A percentile compares a stretch with the other conserved stretches of the same genome.
These are phyloP conservation scores for Dryas drummondii DNA, from an alignment of 306 rosid species.

Conservation along the genomic window DNA sequence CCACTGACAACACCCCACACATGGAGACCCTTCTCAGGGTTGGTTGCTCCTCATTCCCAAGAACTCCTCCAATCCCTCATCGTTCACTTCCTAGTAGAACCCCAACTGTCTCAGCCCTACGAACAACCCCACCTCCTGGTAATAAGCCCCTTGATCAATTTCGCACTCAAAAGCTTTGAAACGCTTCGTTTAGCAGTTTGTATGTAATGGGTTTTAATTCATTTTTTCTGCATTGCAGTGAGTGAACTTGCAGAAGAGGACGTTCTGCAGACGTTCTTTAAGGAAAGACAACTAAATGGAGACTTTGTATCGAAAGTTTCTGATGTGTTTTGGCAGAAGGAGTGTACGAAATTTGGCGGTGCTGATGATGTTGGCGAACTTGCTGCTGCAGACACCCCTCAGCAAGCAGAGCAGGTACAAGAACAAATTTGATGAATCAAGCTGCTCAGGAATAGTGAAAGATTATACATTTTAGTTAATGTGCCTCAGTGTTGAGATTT, in stretches of 20 bases:
- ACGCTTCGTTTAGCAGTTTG: background rate
- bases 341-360: slow-evolving; percentile 35
- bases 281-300: slow-evolving; percentile 69
- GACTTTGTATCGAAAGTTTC: slow-evolving; percentile 76
- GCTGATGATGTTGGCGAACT: slow-evolving; percentile 30
- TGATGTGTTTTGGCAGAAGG: slow-evolving; percentile 76
- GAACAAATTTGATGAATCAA: background rate
- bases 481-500: background rate
- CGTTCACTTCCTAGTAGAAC: slow-evolving; percentile 29
- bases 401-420: slow-evolving; percentile 47
- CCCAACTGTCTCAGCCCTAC: slow-evolving; percentile 30
- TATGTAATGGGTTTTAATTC: background rate
- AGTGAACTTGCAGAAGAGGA: slow-evolving; percentile 60
- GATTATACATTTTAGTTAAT: background rate
- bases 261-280: slow-evolving; percentile 61
- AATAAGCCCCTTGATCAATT: background rate
- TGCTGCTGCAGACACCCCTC: slow-evolving; percentile 32
- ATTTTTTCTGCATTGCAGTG: slow-evolving; percentile 29
- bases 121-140: slow-evolving; percentile 57
- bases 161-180: background rate
- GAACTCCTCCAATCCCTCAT: slow-evolving; percentile 34
- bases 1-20: too few species aligned
- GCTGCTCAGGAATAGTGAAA: background rate
- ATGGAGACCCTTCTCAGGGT: slow-evolving; percentile 61
- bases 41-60: slow-evolving; percentile 45